Conservation (phyloP, 2,329 filamentous ascomycete species). For the Aspergillus unguis region DNA sequence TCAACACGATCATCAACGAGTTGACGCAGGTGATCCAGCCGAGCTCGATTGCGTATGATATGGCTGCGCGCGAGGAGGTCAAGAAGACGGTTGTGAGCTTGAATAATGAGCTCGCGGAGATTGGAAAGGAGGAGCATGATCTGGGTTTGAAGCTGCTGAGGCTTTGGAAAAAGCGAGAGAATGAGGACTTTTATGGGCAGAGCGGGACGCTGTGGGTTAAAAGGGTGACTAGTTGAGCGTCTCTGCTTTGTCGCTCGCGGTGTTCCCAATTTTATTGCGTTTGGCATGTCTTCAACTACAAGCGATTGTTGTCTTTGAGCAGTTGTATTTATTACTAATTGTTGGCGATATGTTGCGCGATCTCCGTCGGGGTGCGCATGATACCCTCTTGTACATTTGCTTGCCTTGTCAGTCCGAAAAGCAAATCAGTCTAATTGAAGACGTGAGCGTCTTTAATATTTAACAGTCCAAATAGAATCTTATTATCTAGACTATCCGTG, state of each 20-base stretch:
- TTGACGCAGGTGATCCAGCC: slow-evolving; percentile 75
- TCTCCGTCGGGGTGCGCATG: slow-evolving; percentile 12
- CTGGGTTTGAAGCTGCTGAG: slow-evolving; percentile 70
- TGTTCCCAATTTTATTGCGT: too few relatives aligned
- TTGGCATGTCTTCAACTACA: slow-evolving; percentile 18
- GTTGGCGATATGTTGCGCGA: slow-evolving; percentile 8
- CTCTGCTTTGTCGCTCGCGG: slow-evolving; percentile 9
- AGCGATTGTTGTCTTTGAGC: neutral
- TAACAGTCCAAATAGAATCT: neutral
- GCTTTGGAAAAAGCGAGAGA: slow-evolving; percentile 71
- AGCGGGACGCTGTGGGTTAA: slow-evolving; percentile 72
- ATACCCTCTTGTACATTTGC: slow-evolving; percentile 12
- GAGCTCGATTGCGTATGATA: slow-evolving; percentile 62
- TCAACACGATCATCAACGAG: slow-evolving; percentile 69
- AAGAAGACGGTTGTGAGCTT: slow-evolving; percentile 65
- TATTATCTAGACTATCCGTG: neutral
- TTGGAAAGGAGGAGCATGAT: slow-evolving; percentile 74
- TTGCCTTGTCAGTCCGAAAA: neutral
- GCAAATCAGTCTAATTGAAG: neutral
- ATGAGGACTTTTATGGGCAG: slow-evolving; percentile 48
- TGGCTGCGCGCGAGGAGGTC: slow-evolving; percentile 57
- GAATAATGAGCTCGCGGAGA: slow-evolving; percentile 65
- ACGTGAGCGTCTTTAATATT: too few relatives aligned
- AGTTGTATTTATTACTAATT: slow-evolving; percentile 10
- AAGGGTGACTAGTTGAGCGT: slow-evolving; percentile 62